Evolutionary conservation across 306 rosid genomes (phyloP).

Genomic region (Rosa rugosa): DNA sequence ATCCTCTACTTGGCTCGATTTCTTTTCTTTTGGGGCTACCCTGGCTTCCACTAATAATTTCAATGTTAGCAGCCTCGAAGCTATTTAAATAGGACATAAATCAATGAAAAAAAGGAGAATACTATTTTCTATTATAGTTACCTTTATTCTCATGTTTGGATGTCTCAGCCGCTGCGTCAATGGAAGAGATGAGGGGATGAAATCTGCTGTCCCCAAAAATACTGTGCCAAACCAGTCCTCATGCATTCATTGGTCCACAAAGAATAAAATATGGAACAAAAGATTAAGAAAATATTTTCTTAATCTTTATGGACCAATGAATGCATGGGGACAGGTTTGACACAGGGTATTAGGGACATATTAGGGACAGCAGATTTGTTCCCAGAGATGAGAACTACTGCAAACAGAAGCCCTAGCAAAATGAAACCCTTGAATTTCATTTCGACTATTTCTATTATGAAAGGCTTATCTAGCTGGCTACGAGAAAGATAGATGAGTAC

Average conservation of each 20-base stretch:
- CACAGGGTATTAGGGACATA: too few species aligned
- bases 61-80: neutral
- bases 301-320: too few species aligned
- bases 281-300: too few species aligned
- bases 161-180: neutral
- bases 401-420: neutral
- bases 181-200: neutral
- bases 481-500: neutral
- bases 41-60: neutral
- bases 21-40: neutral
- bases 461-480: neutral
- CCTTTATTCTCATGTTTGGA: constrained; percentile 4
- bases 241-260: too few species aligned
- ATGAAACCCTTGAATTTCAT: constrained; percentile 4
- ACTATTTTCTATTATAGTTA: neutral
- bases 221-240: too few species aligned
- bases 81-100: neutral
- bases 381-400: neutral
- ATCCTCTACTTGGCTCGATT: neutral
- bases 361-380: too few species aligned
- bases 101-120: neutral
- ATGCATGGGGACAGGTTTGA: too few species aligned
- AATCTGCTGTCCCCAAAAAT: too few species aligned
- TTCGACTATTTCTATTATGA: neutral
- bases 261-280: too few species aligned